Percentiles rank a stretch among this genome's conserved stretches.
Conservation (phyloP, 129 eudicot species). For the Deinandra increscens region DNA sequence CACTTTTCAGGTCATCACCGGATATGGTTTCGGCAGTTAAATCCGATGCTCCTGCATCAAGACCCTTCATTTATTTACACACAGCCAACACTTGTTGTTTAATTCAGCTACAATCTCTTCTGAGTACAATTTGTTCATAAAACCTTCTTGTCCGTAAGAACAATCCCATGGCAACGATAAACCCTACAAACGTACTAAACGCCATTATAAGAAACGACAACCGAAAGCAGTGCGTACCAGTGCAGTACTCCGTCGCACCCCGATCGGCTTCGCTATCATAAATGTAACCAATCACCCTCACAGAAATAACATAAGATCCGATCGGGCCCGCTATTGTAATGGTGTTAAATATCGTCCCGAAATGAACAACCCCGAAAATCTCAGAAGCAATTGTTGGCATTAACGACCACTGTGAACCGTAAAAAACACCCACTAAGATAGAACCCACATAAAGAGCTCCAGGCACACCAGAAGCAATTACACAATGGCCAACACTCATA, state of each 20-base stretch:
- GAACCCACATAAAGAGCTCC: constrained; percentile 71
- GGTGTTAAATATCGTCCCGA: constrained; percentile 86
- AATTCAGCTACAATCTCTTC: constrained; percentile 34
- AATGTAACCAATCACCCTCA: constrained; percentile 64
- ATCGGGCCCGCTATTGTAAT: constrained; percentile 69
- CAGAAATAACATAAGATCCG: constrained; percentile 75
- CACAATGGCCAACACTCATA: constrained; percentile 67
- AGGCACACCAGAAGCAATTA: constrained; percentile 72
- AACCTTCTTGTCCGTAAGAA: constrained; percentile 53
- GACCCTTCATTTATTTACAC: constrained; percentile 2
- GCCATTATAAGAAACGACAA: constrained; percentile 68
- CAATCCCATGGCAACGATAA: constrained; percentile 44
- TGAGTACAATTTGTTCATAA: constrained; percentile 36
- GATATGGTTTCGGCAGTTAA: too few relatives aligned
- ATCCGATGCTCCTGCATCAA: too few relatives aligned
- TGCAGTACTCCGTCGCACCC: constrained; percentile 40
- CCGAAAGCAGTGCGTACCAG: constrained; percentile 62
- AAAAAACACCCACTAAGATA: constrained; percentile 62
- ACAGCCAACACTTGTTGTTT: not conserved
- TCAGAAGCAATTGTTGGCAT: constrained; percentile 86
- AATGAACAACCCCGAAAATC: constrained; percentile 65
- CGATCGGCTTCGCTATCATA: constrained; percentile 59
- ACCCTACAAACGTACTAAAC: constrained; percentile 46
- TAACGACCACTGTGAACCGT: constrained; percentile 85
- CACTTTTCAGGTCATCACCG: too few relatives aligned